Evolutionary conservation across 2,329 filamentous ascomycete genomes (phyloP), one percentile per base, ranked within the genome.

Genomic region (Colletotrichum sojae): DNA sequence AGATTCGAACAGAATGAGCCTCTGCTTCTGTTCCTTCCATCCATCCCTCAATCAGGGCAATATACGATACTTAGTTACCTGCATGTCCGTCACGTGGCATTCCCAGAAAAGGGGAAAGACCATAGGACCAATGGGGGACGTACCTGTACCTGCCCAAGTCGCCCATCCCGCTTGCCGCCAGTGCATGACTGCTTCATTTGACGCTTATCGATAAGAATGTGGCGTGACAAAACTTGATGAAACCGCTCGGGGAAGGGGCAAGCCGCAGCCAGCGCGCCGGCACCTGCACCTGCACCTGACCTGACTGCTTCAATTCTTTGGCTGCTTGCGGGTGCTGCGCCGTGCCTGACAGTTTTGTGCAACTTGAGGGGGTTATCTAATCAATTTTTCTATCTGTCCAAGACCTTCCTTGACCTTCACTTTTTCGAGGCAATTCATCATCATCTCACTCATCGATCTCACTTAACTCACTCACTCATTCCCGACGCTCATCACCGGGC

Each of bases 301-400:
- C 31, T 36, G 31, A 36, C 31, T 36, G 31, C 31, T 36, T 36
- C 31, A 36, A 36, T 9, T 36, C 10, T 36, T 8, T 36, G 4
- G 31, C 31, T 10, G 31, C 31, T 36, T 36, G 31, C 31, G 31
- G 31, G 31, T 36, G 31, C 8, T 36, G 31, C 4, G 31, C 8
- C 10, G 31, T 36, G 31, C 31, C 31, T 36, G 43, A 13, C 15
- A 49, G 10, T 12, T 12, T 25, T n/a, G 43, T 27, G 12, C n/a
- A 20, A 13, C 31, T 25, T 12, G 31, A 22, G 27, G 12, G 20
- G 58, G 31, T 61, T 48, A 61, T 39, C 39, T 61, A 61, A 61
- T 61, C 31, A 16, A 27, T 46, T 60, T 60, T 52, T 43, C 57
- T 25, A 60, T 52, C 46, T 60, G 46, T 52, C 46, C 57, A 25